These are phyloP conservation scores for Pseudopyricularia javanii DNA, from an alignment of 2,329 filamentous ascomycete genomes.

Conservation along the genomic window DNA sequence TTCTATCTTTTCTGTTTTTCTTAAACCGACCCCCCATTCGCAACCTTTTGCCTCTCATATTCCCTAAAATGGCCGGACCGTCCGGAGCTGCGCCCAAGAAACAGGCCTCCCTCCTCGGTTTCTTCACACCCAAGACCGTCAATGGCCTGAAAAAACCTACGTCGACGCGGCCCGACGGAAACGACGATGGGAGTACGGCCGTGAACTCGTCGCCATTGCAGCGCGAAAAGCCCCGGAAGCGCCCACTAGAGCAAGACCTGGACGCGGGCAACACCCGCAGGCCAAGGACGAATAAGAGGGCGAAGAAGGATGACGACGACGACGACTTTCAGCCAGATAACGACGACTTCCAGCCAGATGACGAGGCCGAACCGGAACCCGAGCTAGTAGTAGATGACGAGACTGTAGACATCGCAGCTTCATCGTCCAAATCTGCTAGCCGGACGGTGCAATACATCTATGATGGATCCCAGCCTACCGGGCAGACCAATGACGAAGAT, in stretches of 20 bases:
- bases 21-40: neutral
- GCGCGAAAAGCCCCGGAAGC: conserved; percentile 24
- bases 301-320: neutral
- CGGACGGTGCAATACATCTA: conserved; percentile 43
- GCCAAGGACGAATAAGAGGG: neutral
- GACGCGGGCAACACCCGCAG: conserved; percentile 25
- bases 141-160: conserved; percentile 23
- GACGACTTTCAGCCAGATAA: neutral
- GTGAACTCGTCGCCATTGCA: neutral
- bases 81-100: conserved; percentile 42
- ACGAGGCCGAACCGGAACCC: conserved; percentile 1
- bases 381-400: neutral
- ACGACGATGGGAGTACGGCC: neutral
- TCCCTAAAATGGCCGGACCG: conserved; percentile 21
- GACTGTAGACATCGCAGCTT: conserved; percentile 3
- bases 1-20: neutral
- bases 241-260: conserved; percentile 34
- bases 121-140: conserved; percentile 57
- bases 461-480: conserved; percentile 27
- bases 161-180: neutral
- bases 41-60: neutral
- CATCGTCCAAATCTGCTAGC: conserved; percentile 15
- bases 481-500: conserved; percentile 24
- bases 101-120: conserved; percentile 75
- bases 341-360: neutral